A percentile compares a stretch with the other conserved stretches of the same genome.
phyloP scores from a whole-genome alignment of 2,329 filamentous ascomycete species.

The Nannizzia gypsea region DNA sequence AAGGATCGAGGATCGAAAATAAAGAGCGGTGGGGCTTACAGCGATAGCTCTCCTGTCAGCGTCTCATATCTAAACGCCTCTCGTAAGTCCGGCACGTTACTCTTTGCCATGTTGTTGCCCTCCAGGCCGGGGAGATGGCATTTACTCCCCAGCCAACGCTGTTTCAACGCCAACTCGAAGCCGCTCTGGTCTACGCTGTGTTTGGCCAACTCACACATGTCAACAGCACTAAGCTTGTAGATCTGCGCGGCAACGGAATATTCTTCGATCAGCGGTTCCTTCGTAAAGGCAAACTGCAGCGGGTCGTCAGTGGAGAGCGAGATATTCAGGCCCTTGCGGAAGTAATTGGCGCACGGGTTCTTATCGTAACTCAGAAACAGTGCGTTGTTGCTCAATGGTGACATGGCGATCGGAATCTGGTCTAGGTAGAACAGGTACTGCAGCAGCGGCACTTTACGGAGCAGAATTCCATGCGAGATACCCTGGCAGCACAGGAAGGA shows the following conservation, averaged over 20 bases:
- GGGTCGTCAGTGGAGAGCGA: slow-evolving; percentile 95
- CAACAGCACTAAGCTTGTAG: slow-evolving; percentile 90
- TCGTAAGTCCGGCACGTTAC: slow-evolving; percentile 86
- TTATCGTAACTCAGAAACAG: slow-evolving; percentile 92
- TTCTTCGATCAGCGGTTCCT: slow-evolving; percentile 94
- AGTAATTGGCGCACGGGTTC: slow-evolving; percentile 93
- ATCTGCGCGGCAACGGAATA: slow-evolving; percentile 97
- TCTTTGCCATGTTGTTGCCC: slow-evolving; percentile 90
- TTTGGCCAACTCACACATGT: slow-evolving; percentile 97
- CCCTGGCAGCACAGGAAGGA: slow-evolving; percentile 88
- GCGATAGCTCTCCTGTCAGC: slow-evolving; percentile 65
- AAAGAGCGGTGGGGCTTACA: slow-evolving; percentile 44
- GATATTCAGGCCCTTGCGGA: slow-evolving; percentile 86
- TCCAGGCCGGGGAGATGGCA: slow-evolving; percentile 66
- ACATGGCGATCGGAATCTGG: slow-evolving; percentile 98
- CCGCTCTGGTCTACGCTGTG: slow-evolving; percentile 92
- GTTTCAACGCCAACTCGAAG: slow-evolving; percentile 79
- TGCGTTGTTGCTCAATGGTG: slow-evolving; percentile 95
- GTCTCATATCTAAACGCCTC: slow-evolving; percentile 86
- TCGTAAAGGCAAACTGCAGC: slow-evolving; percentile 95
- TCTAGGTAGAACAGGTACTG: slow-evolving; percentile 98
- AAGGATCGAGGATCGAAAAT: too few species aligned
- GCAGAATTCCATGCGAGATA: slow-evolving; percentile 84
- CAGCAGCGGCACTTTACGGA: slow-evolving; percentile 85
- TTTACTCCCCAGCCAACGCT: slow-evolving; percentile 75